Evolutionary conservation across 257 asterid genomes (phyloP), one percentile per base, ranked within the genome.

Genomic region (Jaltomata sinuosa): DNA sequence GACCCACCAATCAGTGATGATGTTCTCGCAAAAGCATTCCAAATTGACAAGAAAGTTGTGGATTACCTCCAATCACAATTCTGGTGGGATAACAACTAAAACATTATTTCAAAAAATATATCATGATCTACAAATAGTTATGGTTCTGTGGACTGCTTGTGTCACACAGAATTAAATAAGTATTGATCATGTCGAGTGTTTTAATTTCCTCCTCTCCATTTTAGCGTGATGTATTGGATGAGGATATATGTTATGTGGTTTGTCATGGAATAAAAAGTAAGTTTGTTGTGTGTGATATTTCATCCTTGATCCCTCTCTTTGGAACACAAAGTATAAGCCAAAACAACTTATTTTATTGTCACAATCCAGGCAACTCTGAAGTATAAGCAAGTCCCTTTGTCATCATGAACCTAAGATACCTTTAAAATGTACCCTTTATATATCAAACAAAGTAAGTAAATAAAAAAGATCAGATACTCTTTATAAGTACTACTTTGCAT

Each of bases 51-150:
- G 10, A 76, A 76, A 25, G 42, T 76, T 47, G 81, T 76, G 0
- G 81, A 76, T 47, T 47, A 76, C 1, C 61, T 76, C 5, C 81
- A 47, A 27, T 47, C 81, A 47, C 81, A 76, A 8, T 76, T 76
- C 10, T 76, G 81, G 81, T 76, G 81, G 81, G 81, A 76, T 4
- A 76, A 76, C 59, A 76, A 76, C 81, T 76, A 76, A 72, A 22
- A 0, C 1, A 1, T 6, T 42, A 22, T 2, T 18, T 34, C 6
- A 0, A 25, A 22, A 22, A 74, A 1, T 14, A 16, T 29, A 40
- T n/a, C n/a, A n/a, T 27, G 21, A 22, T 42, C 34, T 72, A 72
- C 36, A 72, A 42, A 42, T 42, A n/a, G 19, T 42, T 72, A 47
- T 45, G 61, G 4, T 25, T 74, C 9, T 74, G 59, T 74, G 59